phyloP scores from a whole-genome alignment of 2,329 filamentous ascomycete species.

The Echinosphaeria canescens region DNA sequence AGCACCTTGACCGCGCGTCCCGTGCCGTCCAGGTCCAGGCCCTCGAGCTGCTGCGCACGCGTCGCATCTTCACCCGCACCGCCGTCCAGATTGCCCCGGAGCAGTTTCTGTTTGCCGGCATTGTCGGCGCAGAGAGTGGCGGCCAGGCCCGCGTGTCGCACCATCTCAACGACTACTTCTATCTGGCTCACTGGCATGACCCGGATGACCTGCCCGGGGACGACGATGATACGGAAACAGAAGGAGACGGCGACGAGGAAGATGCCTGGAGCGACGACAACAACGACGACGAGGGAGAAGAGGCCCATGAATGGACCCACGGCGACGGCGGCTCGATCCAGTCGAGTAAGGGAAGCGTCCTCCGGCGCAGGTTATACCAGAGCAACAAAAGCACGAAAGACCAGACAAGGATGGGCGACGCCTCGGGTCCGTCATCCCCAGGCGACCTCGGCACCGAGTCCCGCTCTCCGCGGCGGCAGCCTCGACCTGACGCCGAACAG shows the following conservation, averaged over 20 bases:
- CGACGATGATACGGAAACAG: conserved; percentile 35
- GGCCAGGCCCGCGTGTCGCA: conserved; percentile 21
- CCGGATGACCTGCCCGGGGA: conserved; percentile 52
- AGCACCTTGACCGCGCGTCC: conserved; percentile 55
- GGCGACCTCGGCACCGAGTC: no score
- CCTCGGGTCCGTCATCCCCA: not conserved
- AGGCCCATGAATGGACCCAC: conserved; percentile 9
- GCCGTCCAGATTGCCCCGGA: conserved; percentile 54
- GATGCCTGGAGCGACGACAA: conserved; percentile 5
- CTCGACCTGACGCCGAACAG: not conserved
- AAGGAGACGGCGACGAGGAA: conserved; percentile 7
- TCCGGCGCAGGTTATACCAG: no score
- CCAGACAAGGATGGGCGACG: not conserved
- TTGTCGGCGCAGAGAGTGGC: conserved; percentile 21
- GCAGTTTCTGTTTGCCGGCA: conserved; percentile 58
- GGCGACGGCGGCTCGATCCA: conserved; percentile 11
- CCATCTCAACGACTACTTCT: conserved; percentile 63
- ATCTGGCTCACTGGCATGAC: conserved; percentile 72
- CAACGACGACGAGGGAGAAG: conserved; percentile 2
- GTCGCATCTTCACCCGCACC: conserved; percentile 55
- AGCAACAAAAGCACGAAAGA: no score
- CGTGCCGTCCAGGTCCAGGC: conserved; percentile 65
- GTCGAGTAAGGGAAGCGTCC: conserved; percentile 22
- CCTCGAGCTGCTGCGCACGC: conserved; percentile 56
- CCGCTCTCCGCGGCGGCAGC: not conserved